phyloP scores from a whole-genome alignment of 495 filamentous ascomycete species.

The Penicillium maclennaniae region DNA sequence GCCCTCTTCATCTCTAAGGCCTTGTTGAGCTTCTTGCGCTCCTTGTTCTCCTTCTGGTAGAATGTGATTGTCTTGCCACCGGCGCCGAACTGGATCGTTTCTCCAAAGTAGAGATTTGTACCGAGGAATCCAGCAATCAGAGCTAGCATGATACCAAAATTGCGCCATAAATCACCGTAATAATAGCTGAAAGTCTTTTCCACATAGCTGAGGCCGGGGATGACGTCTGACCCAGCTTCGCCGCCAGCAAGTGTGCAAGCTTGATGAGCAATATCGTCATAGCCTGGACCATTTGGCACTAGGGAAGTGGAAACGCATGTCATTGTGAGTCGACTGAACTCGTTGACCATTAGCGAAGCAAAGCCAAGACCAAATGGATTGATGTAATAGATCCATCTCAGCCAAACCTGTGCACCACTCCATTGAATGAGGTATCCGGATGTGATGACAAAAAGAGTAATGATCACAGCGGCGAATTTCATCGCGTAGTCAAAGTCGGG shows the following conservation, averaged over 20 bases:
- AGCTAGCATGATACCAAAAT: slow-evolving; percentile 69
- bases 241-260: slow-evolving; percentile 72
- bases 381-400: slow-evolving; percentile 78
- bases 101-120: slow-evolving; percentile 68
- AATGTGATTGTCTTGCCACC: slow-evolving; percentile 75
- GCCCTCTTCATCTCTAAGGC: slow-evolving; percentile 56
- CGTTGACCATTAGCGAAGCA: slow-evolving; percentile 75
- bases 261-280: slow-evolving; percentile 63
- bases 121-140: slow-evolving; percentile 65
- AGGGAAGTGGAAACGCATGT: slow-evolving; percentile 61
- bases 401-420: slow-evolving; percentile 64
- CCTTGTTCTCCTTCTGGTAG: slow-evolving; percentile 66
- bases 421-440: slow-evolving; percentile 79
- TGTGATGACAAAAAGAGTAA: slow-evolving; percentile 75
- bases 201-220: slow-evolving; percentile 62
- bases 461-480: slow-evolving; percentile 70
- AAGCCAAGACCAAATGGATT: slow-evolving; percentile 75
- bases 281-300: slow-evolving; percentile 60
- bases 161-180: slow-evolving; percentile 62
- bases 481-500: slow-evolving; percentile 85
- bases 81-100: slow-evolving; percentile 70
- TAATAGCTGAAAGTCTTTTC: slow-evolving; percentile 59
- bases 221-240: slow-evolving; percentile 52
- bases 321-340: slow-evolving; percentile 62
- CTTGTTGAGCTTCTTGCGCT: slow-evolving; percentile 66